Conservation (phyloP, 139 green algal species). For the Trebouxia sp. region DNA sequence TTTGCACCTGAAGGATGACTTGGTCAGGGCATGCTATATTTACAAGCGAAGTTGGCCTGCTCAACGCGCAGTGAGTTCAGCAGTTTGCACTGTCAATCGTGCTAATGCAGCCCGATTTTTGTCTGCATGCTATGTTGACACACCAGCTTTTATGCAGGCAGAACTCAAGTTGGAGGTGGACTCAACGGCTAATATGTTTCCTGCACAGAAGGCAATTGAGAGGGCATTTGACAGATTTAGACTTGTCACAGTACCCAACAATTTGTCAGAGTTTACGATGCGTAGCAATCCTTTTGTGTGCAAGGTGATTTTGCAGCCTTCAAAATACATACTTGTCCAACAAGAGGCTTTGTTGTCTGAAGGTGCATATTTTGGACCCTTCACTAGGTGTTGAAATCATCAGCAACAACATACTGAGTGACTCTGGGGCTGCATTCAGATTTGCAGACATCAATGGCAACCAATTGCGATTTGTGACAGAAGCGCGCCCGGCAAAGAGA, state of each 20-base stretch:
- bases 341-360: neutral
- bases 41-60: constrained; percentile 22
- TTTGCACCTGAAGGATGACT: neutral
- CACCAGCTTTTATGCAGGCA: neutral
- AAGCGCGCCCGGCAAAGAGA: neutral
- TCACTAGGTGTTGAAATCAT: constrained; percentile 1
- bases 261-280: constrained; percentile 11
- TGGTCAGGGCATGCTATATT: constrained; percentile 15
- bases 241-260: constrained; percentile 16
- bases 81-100: neutral
- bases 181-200: constrained; percentile 18
- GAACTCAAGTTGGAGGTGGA: constrained; percentile 6
- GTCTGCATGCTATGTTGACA: neutral
- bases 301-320: neutral
- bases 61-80: neutral
- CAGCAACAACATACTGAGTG: constrained; percentile 1
- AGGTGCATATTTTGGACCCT: constrained; percentile 24
- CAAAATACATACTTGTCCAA: neutral
- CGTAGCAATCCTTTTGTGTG: constrained; percentile 11
- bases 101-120: neutral
- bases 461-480: neutral
- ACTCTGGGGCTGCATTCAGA: constrained; percentile 4
- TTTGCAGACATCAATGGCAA: constrained; percentile 23
- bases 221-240: constrained; percentile 22
- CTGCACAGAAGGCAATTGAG: constrained; percentile 6